phyloP scores from a whole-genome alignment of 179 eudicot species.

The Patellifolia procumbens region DNA sequence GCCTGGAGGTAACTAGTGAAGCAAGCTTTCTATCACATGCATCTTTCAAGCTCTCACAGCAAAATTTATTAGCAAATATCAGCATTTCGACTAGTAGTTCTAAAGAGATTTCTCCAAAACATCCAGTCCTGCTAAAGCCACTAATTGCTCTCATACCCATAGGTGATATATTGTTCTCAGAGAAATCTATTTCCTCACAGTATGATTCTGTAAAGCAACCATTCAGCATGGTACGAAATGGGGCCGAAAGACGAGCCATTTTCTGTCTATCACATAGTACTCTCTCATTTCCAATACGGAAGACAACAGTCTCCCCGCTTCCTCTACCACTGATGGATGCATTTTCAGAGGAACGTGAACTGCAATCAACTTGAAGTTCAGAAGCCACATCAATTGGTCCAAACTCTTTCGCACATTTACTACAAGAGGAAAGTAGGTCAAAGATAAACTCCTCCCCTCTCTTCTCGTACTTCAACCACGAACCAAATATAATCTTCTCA shows the following conservation, averaged over 20 bases:
- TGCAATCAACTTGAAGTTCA: conserved; percentile 43
- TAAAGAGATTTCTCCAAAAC: conserved; percentile 48
- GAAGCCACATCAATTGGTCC: conserved; percentile 70
- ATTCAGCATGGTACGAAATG: conserved; percentile 86
- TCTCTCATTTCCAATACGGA: conserved; percentile 70
- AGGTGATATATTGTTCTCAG: conserved; percentile 70
- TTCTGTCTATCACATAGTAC: conserved; percentile 72
- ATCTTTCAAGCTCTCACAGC: conserved; percentile 88
- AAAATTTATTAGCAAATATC: conserved; percentile 83
- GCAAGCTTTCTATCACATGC: conserved; percentile 89
- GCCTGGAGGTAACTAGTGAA: conserved; percentile 57
- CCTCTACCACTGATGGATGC: conserved; percentile 17
- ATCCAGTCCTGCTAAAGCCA: conserved; percentile 61
- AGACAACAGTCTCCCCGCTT: conserved; percentile 51
- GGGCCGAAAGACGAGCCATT: conserved; percentile 76
- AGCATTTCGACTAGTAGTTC: conserved; percentile 68
- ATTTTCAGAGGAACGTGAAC: conserved; percentile 25
- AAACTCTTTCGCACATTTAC: conserved; percentile 70
- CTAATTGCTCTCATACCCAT: conserved; percentile 69
- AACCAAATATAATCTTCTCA: conserved; percentile 76
- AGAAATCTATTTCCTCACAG: conserved; percentile 63
- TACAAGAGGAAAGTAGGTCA: conserved; percentile 70
- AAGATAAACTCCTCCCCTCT: conserved; percentile 76
- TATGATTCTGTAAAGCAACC: conserved; percentile 86
- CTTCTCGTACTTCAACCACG: conserved; percentile 94